These are phyloP conservation scores for Coniophora puteana DNA, from an alignment of 1,284 basidiomycete species.

Conservation along the genomic window DNA sequence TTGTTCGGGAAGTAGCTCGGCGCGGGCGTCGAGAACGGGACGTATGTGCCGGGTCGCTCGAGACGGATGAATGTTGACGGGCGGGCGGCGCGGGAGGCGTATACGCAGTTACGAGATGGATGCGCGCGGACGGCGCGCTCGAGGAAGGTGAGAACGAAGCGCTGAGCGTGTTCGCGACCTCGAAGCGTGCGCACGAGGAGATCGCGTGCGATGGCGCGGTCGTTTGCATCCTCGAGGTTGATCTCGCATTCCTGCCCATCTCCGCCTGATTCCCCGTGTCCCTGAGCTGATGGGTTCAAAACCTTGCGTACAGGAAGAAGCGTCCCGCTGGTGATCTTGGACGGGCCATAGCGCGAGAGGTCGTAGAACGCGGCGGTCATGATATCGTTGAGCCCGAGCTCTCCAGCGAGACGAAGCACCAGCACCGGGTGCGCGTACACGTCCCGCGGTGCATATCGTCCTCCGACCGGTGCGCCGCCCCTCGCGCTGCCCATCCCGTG, in stretches of 20 bases:
- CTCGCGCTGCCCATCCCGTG: too few species aligned
- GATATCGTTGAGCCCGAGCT: conserved; percentile 51
- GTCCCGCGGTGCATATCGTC: conserved; percentile 46
- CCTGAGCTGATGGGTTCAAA: too few species aligned
- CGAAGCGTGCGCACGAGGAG: conserved; percentile 48
- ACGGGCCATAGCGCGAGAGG: conserved; percentile 65
- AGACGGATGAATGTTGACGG: too few species aligned
- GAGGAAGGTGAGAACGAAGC: conserved; percentile 60
- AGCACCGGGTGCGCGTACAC: conserved; percentile 53
- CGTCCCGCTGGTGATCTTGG: conserved; percentile 57
- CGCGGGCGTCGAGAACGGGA: too few species aligned
- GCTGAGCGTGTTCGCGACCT: conserved; percentile 62
- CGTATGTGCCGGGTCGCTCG: too few species aligned
- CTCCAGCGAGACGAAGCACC: conserved; percentile 62
- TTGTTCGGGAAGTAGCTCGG: conserved; percentile 23
- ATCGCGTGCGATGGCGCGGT: conserved; percentile 36
- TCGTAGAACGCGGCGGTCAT: conserved; percentile 71
- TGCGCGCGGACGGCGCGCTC: conserved; percentile 49
- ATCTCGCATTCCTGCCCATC: neutral
- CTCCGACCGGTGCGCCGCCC: too few species aligned
- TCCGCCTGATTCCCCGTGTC: too few species aligned
- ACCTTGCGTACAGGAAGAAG: conserved; percentile 21
- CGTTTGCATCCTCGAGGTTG: conserved; percentile 7
- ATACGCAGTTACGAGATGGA: conserved; percentile 46
- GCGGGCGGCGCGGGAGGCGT: too few species aligned